Evolutionary conservation across 192 early-diverging fungal species (phyloP), one percentile per base, ranked within the genome.

Genomic region (Rhizoclosmatium sp.): DNA sequence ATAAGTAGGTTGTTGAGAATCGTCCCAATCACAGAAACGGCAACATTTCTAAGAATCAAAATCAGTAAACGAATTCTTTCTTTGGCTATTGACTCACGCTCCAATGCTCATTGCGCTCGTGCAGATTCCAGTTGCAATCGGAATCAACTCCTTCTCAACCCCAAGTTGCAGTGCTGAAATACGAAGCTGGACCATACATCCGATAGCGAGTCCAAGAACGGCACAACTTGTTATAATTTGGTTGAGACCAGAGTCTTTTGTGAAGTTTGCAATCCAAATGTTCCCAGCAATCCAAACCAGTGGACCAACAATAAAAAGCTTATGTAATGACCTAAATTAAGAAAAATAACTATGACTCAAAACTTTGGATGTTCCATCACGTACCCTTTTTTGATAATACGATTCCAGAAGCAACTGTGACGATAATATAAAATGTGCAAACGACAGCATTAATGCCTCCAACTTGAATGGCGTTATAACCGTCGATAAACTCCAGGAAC

Each of bases 151-250:
- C 59, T 86, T 83, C 4, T 82, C 65, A 1, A 95, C 94, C 0
- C 87, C 83, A 0, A 89, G 91, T 71, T 95, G 95, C 3, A 91
- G 86, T 2, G 89, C 92, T 69, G 94, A 81, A 79, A 94, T 88
- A 44, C 89, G 87, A 1, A 91, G 91, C 85, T 95, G 94, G 69
- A 95, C 84, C 65, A 91, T 86, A 47, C 82, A 84, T 58, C 96
- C 95, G 48, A 92, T 85, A 42, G 94, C 96, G 40, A 91, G 59
- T 3, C 94, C 95, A 48, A 90, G 72, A 69, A 95, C 79, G 40
- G 95, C 74, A 69, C 95, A 77, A 66, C 85, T 89, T 9, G 89
- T 85, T 42, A 91, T 88, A 54, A 89, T 90, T 40, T 86, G 41
- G 14, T 80, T 86, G 45, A 82, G 65, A 47, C 85, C 83, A 3